Evolutionary conservation across 805 yeast species (phyloP).

Genomic region (Wickerhamomyces rabaulensis): DNA sequence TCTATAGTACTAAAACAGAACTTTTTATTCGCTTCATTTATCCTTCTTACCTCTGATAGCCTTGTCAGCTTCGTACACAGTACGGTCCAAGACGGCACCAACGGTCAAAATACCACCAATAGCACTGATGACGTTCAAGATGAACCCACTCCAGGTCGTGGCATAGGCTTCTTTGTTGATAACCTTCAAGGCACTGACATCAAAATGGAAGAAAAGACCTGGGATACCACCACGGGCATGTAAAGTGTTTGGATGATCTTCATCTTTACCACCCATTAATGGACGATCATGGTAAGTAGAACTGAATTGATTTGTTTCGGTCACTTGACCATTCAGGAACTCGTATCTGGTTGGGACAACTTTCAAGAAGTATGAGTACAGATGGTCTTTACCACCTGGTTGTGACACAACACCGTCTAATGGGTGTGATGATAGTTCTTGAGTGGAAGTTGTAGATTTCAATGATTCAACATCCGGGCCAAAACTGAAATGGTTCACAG

Average conservation of each 20-base stretch:
- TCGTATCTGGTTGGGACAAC: conserved; percentile 89
- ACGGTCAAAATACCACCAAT: conserved; percentile 92
- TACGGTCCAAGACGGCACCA: conserved; percentile 82
- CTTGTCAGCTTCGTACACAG: conserved; percentile 85
- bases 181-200: conserved; percentile 88
- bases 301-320: conserved; percentile 87
- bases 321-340: conserved; percentile 43
- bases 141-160: conserved; percentile 77
- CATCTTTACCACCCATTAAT: conserved; percentile 79
- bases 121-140: conserved; percentile 79
- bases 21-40: conserved; percentile 11
- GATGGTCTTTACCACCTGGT: conserved; percentile 48
- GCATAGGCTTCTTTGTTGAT: conserved; percentile 67
- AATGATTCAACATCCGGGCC: conserved; percentile 50
- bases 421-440: conserved; percentile 52
- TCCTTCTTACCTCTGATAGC: conserved; percentile 67
- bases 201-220: conserved; percentile 82
- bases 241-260: conserved; percentile 81
- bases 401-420: conserved; percentile 47
- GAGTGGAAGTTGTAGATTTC: conserved; percentile 17
- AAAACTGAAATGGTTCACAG: conserved; percentile 75
- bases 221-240: conserved; percentile 88
- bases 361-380: conserved; percentile 75
- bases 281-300: conserved; percentile 88
- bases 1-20: background rate